Evolutionary conservation across 2,329 filamentous ascomycete species (phyloP).

Genomic region (Acrocalymma vagum): DNA sequence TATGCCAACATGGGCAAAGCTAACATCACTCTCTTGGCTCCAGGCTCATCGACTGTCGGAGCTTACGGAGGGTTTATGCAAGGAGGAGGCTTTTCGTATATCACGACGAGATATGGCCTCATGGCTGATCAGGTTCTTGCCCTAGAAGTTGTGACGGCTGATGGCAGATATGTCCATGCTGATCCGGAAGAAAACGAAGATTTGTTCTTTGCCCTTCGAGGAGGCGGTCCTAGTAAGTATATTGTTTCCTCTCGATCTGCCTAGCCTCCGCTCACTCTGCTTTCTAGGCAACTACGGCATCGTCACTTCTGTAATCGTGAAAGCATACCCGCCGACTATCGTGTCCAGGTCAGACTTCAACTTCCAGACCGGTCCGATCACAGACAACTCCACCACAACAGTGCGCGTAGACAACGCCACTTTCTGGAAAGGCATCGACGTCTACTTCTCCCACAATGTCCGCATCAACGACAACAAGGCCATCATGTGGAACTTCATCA

Average conservation of each 20-base stretch:
- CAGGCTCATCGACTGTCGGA: constrained; percentile 54
- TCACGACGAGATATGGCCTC: constrained; percentile 53
- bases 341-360: constrained; percentile 38
- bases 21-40: constrained; percentile 30
- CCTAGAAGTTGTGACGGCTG: constrained; percentile 33
- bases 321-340: constrained; percentile 31
- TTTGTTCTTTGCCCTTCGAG: constrained; percentile 39
- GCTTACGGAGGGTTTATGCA: constrained; percentile 49
- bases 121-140: constrained; percentile 37
- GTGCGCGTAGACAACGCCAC: constrained; percentile 25
- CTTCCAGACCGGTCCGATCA: constrained; percentile 27
- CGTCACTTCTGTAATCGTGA: constrained; percentile 35
- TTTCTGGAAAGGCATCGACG: constrained; percentile 35
- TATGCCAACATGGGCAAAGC: constrained; percentile 25
- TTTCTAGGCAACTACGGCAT: constrained; percentile 36
- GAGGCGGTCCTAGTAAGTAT: constrained; percentile 36
- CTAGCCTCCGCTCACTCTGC: not conserved
- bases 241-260: not conserved
- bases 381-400: constrained; percentile 23
- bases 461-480: constrained; percentile 32
- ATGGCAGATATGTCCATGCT: constrained; percentile 34
- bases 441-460: constrained; percentile 31
- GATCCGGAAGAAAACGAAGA: constrained; percentile 30
- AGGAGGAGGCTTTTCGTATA: constrained; percentile 62
- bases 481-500: constrained; percentile 33